These are phyloP conservation scores for Leptomonas seymouri DNA, from an alignment of 208 protist genomes.

Conservation along the genomic window DNA sequence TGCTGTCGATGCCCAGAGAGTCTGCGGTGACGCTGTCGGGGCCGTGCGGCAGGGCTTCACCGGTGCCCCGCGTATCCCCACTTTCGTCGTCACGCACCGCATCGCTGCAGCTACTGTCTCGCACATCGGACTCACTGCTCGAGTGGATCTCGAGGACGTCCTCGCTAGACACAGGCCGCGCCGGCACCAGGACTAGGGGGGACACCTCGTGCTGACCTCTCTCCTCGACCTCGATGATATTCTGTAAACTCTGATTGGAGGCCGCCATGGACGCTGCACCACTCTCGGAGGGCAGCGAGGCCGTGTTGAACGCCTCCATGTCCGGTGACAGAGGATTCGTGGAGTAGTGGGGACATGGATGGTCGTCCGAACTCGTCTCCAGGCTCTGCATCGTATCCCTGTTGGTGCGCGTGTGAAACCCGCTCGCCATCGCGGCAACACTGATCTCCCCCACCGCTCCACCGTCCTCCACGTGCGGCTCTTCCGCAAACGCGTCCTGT, in stretches of 20 bases:
- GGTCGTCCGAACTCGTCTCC: constrained; percentile 3
- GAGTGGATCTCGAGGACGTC: background rate
- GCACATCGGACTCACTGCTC: background rate
- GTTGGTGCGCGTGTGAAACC: background rate
- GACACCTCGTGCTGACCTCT: background rate
- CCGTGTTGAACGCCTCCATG: background rate
- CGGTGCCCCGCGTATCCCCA: background rate
- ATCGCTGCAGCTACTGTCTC: too few species aligned
- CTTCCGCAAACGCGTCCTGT: constrained; percentile 24
- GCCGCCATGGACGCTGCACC: background rate
- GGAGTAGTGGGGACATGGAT: background rate
- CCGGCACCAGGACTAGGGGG: background rate
- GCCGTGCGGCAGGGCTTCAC: background rate
- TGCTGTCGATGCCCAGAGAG: background rate
- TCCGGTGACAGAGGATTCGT: constrained; percentile 10
- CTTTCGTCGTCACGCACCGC: too few species aligned
- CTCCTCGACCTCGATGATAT: background rate
- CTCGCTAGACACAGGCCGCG: background rate
- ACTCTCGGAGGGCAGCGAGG: background rate
- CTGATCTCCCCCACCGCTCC: background rate
- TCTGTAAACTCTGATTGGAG: background rate
- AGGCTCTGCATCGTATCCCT: background rate
- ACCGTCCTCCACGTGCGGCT: constrained; percentile 2
- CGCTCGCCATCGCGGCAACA: background rate
- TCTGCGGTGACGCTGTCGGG: constrained; percentile 2